phyloP scores from a whole-genome alignment of 2,329 filamentous ascomycete genomes.

The Pseudogymnoascus destructans region DNA sequence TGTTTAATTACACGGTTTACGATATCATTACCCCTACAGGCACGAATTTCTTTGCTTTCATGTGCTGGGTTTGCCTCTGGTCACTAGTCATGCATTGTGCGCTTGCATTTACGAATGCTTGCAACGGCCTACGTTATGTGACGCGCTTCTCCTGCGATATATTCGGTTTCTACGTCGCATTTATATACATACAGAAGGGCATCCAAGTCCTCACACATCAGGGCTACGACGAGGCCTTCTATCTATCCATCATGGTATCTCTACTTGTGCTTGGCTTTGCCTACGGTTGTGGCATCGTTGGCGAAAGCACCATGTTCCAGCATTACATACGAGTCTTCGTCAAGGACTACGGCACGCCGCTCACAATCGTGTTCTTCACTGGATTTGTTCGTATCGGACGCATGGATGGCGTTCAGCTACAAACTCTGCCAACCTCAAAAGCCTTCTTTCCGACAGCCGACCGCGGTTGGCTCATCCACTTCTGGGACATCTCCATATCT shows the following conservation, averaged over 20 bases:
- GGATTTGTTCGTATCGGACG: slow-evolving; percentile 79
- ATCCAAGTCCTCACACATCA: slow-evolving; percentile 73
- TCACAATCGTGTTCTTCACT: slow-evolving; percentile 77
- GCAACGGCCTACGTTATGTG: slow-evolving; percentile 78
- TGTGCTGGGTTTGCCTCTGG: slow-evolving; percentile 89
- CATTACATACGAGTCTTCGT: slow-evolving; percentile 68
- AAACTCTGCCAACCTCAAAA: slow-evolving; percentile 59
- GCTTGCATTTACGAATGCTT: slow-evolving; percentile 71
- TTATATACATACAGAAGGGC: slow-evolving; percentile 84
- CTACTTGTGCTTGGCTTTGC: slow-evolving; percentile 66
- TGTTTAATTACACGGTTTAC: slow-evolving; percentile 90
- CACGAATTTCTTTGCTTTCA: slow-evolving; percentile 75
- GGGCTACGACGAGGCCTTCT: slow-evolving; percentile 52
- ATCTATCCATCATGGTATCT: slow-evolving; percentile 64
- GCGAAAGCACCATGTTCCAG: slow-evolving; percentile 57
- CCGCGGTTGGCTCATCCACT: slow-evolving; percentile 64
- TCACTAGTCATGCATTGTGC: slow-evolving; percentile 74
- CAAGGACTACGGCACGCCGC: slow-evolving; percentile 77
- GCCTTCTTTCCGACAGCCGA: slow-evolving; percentile 68
- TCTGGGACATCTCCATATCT: slow-evolving; percentile 61
- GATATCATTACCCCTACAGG: slow-evolving; percentile 70
- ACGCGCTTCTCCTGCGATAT: slow-evolving; percentile 88
- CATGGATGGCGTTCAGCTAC: slow-evolving; percentile 58
- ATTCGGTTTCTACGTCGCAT: slow-evolving; percentile 87
- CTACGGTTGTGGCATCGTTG: slow-evolving; percentile 61